Base-by-base conservation (phyloP, 768 basidiomycete genomes). In the Tephrocybe rancida region DNA sequence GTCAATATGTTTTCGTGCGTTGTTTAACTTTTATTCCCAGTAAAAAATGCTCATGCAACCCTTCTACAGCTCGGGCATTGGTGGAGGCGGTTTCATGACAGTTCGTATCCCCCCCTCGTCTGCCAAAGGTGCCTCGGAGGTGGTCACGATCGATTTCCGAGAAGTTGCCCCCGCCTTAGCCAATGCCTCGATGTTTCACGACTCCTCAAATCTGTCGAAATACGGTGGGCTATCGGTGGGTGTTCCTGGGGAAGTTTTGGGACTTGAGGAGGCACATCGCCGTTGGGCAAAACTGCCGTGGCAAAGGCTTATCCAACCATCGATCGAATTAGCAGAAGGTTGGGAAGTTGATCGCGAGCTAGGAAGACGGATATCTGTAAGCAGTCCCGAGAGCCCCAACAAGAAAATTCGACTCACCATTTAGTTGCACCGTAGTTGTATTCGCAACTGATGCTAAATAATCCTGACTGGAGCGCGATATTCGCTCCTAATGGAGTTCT, bases 191-290 rank as follows among this genome's bases (percentile, higher is more conserved):
- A 98, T 98, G 95, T 98, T 70, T 61, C 70, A 29, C 70, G 77
- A 11, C 67, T 84, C 38, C 76, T 89, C 2, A 58, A 67, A 3
- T 18, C 71, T 76, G 2, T 76, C 92, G n/a, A 74, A 61, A 52
- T 84, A 77, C 51, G 96, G 97, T 3, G 95, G 97, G 3, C 72
- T 98, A 49, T 70, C 93, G 5, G 83, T 96, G 16, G 95, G 83
- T 21, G 87, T 97, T 0, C 97, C 97, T 1, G 90, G 95, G 9
- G 95, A 98, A 72, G 67, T 98, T 42, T 81, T 88, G 21, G 97
- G 95, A 9, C 79, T 98, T 27, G 84, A 88, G 66, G 89, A 87
- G 65, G 92, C 91, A 0, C 88, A 95, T 69, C 73, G 77, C 37
- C 80, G 86, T 22, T 97, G 95, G 86, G 96, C 94, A 0, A 80